Evolutionary conservation across 768 basidiomycete species (phyloP).

Genomic region (Mycena filopes): DNA sequence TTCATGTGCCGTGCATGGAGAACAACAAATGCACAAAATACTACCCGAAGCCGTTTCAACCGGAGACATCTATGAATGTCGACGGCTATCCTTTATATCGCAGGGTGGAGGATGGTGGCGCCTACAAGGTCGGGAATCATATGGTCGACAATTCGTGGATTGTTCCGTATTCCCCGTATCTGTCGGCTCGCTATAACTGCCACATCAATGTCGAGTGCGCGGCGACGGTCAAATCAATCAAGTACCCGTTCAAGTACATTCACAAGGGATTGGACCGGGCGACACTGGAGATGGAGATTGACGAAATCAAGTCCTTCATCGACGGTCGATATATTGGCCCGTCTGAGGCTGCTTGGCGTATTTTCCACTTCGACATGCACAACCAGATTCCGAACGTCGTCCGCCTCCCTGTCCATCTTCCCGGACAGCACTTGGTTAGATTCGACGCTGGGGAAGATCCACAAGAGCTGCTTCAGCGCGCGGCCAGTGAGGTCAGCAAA

Average conservation of each 20-base stretch:
- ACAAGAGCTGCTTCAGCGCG: conserved; percentile 35
- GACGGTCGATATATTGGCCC: conserved; percentile 42
- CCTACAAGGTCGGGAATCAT: conserved; percentile 13
- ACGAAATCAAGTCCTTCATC: conserved; percentile 32
- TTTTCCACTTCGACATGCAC: conserved; percentile 48
- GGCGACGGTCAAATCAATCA: conserved; percentile 38
- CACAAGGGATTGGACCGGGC: conserved; percentile 21
- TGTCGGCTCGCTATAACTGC: conserved; percentile 44
- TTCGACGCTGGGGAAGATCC: conserved; percentile 45
- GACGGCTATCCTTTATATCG: conserved; percentile 50
- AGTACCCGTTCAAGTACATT: conserved; percentile 32
- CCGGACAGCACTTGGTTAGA: conserved; percentile 49
- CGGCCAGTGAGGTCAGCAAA: conserved; percentile 38
- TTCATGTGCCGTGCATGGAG: conserved; percentile 46
- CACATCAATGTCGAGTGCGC: conserved; percentile 54
- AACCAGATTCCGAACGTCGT: conserved; percentile 50
- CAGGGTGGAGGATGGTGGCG: conserved; percentile 32
- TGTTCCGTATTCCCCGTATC: conserved; percentile 47
- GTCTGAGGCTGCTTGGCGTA: conserved; percentile 48
- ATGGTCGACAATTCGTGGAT: conserved; percentile 44
- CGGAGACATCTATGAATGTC: conserved; percentile 41
- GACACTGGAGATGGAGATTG: background rate
- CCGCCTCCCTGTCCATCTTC: conserved; percentile 55
- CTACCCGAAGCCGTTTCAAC: conserved; percentile 49
- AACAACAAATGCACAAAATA: conserved; percentile 48